These are phyloP conservation scores for Lanzia echinophila DNA, from an alignment of 2,329 filamentous ascomycete species.

Conservation along the genomic window DNA sequence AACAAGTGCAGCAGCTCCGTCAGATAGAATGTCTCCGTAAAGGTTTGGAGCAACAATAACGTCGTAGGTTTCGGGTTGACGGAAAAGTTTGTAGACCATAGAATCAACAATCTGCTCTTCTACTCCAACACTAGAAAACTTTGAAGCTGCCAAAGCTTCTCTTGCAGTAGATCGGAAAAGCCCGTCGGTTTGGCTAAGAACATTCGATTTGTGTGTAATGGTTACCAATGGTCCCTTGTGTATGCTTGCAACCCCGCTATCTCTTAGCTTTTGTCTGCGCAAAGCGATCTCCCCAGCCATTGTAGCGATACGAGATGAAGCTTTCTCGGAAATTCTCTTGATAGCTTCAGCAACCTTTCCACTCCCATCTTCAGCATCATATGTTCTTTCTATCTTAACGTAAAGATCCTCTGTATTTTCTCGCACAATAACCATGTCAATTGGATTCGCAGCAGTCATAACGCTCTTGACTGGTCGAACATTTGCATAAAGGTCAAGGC, in stretches of 20 bases:
- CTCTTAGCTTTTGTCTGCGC: constrained; percentile 73
- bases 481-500: constrained; percentile 92
- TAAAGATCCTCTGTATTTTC: constrained; percentile 95
- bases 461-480: constrained; percentile 91
- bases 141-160: constrained; percentile 58
- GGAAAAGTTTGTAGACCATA: constrained; percentile 99
- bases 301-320: constrained; percentile 76
- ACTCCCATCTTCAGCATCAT: constrained; percentile 57
- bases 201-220: constrained; percentile 98
- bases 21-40: constrained; percentile 94
- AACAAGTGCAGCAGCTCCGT: constrained; percentile 89
- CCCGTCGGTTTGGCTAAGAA: constrained; percentile 91
- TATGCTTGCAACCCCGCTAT: constrained; percentile 49
- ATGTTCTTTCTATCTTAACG: constrained; percentile 90
- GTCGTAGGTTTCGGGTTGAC: constrained; percentile 90
- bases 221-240: constrained; percentile 73
- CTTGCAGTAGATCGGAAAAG: constrained; percentile 81
- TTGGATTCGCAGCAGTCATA: constrained; percentile 52
- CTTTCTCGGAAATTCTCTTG: constrained; percentile 89
- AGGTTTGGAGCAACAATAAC: constrained; percentile 97
- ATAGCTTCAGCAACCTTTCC: constrained; percentile 93
- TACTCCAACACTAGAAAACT: constrained; percentile 60
- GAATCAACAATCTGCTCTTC: constrained; percentile 99
- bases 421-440: constrained; percentile 92
- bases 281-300: constrained; percentile 95